Evolutionary conservation across 257 asterid genomes (phyloP).

Genomic region (Solanum pinnatisectum): DNA sequence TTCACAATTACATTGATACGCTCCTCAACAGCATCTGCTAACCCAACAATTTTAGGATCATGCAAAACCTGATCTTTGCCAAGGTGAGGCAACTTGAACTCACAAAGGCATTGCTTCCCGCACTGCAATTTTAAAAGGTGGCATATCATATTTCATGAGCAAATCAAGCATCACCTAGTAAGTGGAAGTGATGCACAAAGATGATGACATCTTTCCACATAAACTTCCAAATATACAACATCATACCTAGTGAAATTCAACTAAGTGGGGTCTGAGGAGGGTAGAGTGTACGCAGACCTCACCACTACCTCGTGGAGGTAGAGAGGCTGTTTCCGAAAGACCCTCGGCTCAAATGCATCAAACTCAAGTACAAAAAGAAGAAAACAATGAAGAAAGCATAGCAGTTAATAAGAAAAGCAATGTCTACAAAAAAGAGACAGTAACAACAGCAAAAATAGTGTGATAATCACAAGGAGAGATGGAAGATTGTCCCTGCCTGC

Average conservation of each 20-base stretch:
- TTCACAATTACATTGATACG: constrained; percentile 50
- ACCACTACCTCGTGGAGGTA: background rate
- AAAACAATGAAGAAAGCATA: background rate
- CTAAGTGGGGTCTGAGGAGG: background rate
- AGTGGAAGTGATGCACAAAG: background rate
- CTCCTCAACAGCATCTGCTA: constrained; percentile 86
- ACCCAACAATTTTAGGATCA: constrained; percentile 52
- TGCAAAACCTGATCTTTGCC: constrained; percentile 18
- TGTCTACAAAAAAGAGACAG: background rate
- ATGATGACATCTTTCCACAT: background rate
- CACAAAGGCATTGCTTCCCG: constrained; percentile 85
- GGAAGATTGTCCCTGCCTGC: background rate
- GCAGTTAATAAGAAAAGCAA: background rate
- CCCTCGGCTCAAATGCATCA: background rate
- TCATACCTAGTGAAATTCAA: background rate
- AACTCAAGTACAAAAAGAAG: background rate
- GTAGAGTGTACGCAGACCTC: background rate
- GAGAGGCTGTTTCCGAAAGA: background rate
- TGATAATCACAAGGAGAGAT: background rate
- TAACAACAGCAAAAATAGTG: background rate
- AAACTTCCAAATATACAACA: background rate
- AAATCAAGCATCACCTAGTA: background rate
- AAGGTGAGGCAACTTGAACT: constrained; percentile 50
- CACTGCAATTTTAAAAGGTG: constrained; percentile 40
- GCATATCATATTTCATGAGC: background rate